Evolutionary conservation across 1,139 yeast genomes (phyloP).

Genomic region (Sugiyamaella paludigena): DNA sequence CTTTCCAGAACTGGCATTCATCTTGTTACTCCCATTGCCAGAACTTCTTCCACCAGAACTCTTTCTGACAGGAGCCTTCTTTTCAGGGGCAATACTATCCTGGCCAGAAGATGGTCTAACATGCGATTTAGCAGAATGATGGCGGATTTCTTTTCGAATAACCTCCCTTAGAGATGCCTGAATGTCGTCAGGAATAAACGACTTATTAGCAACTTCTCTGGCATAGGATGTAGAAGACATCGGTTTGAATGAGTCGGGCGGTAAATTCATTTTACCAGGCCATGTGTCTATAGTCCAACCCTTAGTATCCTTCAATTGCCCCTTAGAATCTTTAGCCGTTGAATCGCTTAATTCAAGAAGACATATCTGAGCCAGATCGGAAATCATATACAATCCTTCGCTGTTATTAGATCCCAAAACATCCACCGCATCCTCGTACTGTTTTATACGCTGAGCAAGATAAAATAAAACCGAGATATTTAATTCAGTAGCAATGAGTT

Average conservation of each 20-base stretch:
- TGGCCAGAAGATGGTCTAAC: no score
- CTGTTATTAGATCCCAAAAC: slow-evolving; percentile 31
- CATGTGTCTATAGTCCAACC: slow-evolving; percentile 75
- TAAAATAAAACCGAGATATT: slow-evolving; percentile 74
- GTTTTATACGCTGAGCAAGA: slow-evolving; percentile 75
- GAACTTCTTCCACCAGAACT: no score
- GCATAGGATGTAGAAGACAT: slow-evolving; percentile 42
- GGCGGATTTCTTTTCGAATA: slow-evolving; percentile 8
- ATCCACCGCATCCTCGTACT: slow-evolving; percentile 58
- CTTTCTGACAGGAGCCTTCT: no score
- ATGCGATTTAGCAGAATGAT: background rate
- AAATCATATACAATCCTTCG: slow-evolving; percentile 55
- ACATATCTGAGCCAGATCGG: slow-evolving; percentile 71
- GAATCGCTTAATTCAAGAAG: slow-evolving; percentile 39
- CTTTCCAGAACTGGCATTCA: no score
- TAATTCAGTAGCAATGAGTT: slow-evolving; percentile 58
- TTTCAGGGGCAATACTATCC: no score
- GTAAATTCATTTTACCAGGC: slow-evolving; percentile 73
- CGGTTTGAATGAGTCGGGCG: slow-evolving; percentile 62
- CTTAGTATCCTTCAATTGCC: slow-evolving; percentile 53
- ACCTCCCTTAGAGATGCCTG: slow-evolving; percentile 21
- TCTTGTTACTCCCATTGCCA: no score
- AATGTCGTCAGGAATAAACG: slow-evolving; percentile 49
- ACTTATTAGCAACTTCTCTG: slow-evolving; percentile 36
- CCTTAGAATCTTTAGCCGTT: no score